Evolutionary conservation across 257 asterid genomes (phyloP).

Genomic region (Anisodus tanguticus): DNA sequence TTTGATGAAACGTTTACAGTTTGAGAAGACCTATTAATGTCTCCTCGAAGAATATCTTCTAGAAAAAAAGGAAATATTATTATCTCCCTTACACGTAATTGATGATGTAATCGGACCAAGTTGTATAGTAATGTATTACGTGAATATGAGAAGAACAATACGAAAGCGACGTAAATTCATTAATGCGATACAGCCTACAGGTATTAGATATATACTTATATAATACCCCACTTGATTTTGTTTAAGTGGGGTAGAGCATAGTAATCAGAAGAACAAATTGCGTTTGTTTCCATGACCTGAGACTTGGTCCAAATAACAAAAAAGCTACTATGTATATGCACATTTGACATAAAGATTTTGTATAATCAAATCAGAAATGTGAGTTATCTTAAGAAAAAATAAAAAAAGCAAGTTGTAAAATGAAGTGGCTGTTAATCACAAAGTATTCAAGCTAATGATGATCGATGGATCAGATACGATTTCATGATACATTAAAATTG

Average conservation of each 20-base stretch:
- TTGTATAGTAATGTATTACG: neutral
- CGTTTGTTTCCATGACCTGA: conserved; percentile 16
- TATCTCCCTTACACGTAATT: neutral
- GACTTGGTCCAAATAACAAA: neutral
- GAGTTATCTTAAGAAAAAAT: neutral
- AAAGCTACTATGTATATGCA: neutral
- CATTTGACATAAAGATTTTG: neutral
- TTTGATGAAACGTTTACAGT: neutral
- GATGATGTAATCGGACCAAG: neutral
- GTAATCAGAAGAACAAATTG: neutral
- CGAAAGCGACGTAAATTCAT: neutral
- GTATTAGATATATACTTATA: neutral
- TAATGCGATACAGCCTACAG: neutral
- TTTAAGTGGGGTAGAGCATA: conserved; percentile 19
- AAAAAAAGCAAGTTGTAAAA: neutral
- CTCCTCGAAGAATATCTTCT: neutral
- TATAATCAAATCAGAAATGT: conserved; percentile 1
- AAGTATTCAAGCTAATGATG: conserved; percentile 12
- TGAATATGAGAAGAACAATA: conserved; percentile 13
- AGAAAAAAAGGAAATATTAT: neutral
- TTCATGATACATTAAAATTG: no score
- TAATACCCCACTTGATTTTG: conserved; percentile 20
- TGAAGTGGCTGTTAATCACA: conserved; percentile 2
- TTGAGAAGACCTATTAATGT: neutral
- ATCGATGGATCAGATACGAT: neutral